Evolutionary conservation across 2,329 filamentous ascomycete genomes (phyloP), one percentile per base, ranked within the genome.

Genomic region (Arthrobotrys musiformis): DNA sequence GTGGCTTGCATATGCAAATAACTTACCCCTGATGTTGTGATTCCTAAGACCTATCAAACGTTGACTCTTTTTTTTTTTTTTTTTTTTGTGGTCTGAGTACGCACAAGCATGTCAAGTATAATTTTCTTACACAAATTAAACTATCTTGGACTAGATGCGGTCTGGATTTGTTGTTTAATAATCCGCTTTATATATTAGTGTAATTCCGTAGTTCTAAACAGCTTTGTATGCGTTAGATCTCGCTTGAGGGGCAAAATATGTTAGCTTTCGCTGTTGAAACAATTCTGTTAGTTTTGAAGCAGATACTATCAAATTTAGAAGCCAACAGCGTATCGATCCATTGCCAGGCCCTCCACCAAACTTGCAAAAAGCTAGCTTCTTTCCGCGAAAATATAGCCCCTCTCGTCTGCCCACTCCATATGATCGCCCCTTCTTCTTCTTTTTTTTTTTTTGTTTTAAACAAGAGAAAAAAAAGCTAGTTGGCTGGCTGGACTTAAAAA

Each of bases 1-100:
- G 54, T 40, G 33, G 54, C 54, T 40, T 58, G 54, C 54, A 58
- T 40, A 40, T 26, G 54, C 54, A 37, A 58, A 58, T 40, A 58
- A 24, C 9, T 58, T 58, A 40, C 54, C 54, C 54, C 54, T 58
- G 54, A 40, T 26, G 33, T 26, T 58, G 54, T 58, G 54, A 40
- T 40, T 58, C 54, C 30, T 35, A 56, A 35, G 28, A 22, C 30
- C n/a, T 40, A 40, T 37, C 54, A 58, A 58, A 58, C 30, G 19
- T 58, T n/a, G n/a, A n/a, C n/a, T n/a, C n/a, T n/a, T n/a, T n/a
- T n/a, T n/a, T n/a, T n/a, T n/a, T n/a, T n/a, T n/a, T n/a, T n/a
- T n/a, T n/a, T n/a, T n/a, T 24, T 26, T 40, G 37, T 17, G 19
- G 26, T 30, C 40, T 42, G 15, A 17, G 40, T 17, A 42, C 9